Evolutionary conservation across 805 yeast species (phyloP), one percentile per base, ranked within the genome.

Genomic region (Sugiyamaella valdiviana): DNA sequence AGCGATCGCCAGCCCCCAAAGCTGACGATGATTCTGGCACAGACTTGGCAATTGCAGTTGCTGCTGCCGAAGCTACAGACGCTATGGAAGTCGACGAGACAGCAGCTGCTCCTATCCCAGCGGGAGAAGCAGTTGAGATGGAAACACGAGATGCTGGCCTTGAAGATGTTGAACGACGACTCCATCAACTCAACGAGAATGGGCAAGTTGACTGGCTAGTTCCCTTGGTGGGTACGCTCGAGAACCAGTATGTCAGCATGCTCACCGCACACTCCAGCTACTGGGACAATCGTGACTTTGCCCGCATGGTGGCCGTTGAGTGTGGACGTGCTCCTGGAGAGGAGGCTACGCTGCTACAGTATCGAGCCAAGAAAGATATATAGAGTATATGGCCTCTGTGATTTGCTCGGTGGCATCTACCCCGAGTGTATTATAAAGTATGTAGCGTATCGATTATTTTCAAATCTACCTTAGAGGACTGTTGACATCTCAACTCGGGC

Each of bases 251-350:
- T 40, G 72, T 91, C 12, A 78, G 86, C 21, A 90, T 95, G 15
- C 71, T 91, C 6, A 85, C 85, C 44, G 93, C 98, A 0, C 99
- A 91, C 66, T 82, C 86, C 2, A 81, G 89, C 26, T 91, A 91
- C 67, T 86, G 95, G 72, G 95, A 87, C 57, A 95, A 87, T 53
- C 72, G 78, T 45, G 89, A 89, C 56, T 79, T 91, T 45, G 91
- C 95, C 0, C 85, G 89, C 38, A 52, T 70, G 49, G 61, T 71
- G 1, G 73, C 69, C 1, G 47, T 66, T 3, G 74, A 70, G 42
- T 60, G 69, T 44, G 59, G 63, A 10, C 53, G 72, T 10, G 23
- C 36, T 21, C 55, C 55, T 6, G 70, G 70, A 1, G 44, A 45
- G 1, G 59, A 58, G 24, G 26, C 60, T 40, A 55, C 65, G 5